Evolutionary conservation across 2,329 filamentous ascomycete species (phyloP).

Genomic region (Botrytis pseudocinerea): DNA sequence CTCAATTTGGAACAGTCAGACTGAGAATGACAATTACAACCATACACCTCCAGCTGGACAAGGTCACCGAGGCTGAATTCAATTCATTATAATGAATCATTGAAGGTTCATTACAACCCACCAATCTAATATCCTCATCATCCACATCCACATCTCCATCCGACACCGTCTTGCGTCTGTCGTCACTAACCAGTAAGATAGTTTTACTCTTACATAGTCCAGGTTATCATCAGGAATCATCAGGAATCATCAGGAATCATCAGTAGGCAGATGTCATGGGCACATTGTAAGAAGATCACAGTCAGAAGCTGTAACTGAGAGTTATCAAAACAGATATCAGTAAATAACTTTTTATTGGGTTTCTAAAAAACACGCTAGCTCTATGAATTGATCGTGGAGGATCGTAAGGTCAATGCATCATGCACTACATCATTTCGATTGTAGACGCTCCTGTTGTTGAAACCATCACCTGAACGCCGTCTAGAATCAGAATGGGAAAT

Average conservation of each 20-base stretch:
- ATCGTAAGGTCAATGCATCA: slow-evolving; percentile 36
- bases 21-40: slow-evolving; percentile 40
- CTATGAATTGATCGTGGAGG: slow-evolving; percentile 43
- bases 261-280: not conserved
- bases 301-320: slow-evolving; percentile 18
- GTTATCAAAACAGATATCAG: slow-evolving; percentile 5
- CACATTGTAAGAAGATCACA: slow-evolving; percentile 19
- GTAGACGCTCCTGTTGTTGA: slow-evolving; percentile 52
- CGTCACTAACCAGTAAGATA: slow-evolving; percentile 3
- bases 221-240: not conserved
- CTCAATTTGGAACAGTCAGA: slow-evolving; percentile 37
- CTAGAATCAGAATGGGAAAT: slow-evolving; percentile 44
- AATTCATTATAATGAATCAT: not conserved
- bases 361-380: slow-evolving; percentile 32
- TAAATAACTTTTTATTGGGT: slow-evolving; percentile 29
- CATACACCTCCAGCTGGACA: slow-evolving; percentile 52
- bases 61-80: slow-evolving; percentile 31
- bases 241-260: not conserved
- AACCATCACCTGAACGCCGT: slow-evolving; percentile 53
- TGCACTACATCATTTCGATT: slow-evolving; percentile 37
- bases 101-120: slow-evolving; percentile 1
- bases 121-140: not conserved
- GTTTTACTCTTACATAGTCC: slow-evolving; percentile 7
- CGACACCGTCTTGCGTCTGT: slow-evolving; percentile 1
- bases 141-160: slow-evolving; percentile 26